Evolutionary conservation across 441 rosid species (phyloP), one percentile per base, ranked within the genome.

Genomic region (Hura crepitans): DNA sequence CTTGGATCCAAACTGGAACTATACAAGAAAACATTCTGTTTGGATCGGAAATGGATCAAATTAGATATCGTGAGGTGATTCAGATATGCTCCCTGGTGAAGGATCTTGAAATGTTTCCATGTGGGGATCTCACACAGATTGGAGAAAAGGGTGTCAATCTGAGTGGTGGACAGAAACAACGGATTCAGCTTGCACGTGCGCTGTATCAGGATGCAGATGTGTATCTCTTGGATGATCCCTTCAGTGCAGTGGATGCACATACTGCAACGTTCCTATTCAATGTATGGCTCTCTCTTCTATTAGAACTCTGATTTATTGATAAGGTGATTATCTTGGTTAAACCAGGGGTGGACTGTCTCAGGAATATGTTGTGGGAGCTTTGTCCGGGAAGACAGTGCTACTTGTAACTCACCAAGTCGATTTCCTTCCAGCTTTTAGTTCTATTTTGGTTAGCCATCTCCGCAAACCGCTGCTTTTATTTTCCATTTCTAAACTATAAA

Each of bases 371-470:
- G 66, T 75, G 75, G 72, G 62, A 59, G 86, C 83, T 62, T 64
- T 87, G 15, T 59, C 75, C 0, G 64, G 56, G 56, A 87, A 87
- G 74, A 79, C 86, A 0, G 87, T 87, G 50, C 25, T 87, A 37
- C 85, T 85, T 9, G 89, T 87, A 12, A 82, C 89, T 6, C 91
- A 85, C 70, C 87, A 85, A 83, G 86, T 85, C 13, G 91, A 87
- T 45, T 85, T 87, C 79, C 86, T 87, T 57, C 83, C 84, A 9
- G 82, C 80, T 56, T 81, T 82, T 57, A 43, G 62, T 71, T 73
- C 73, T 15, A 69, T 86, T 68, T 63, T 84, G 83, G 88, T 86
- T 8, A 80, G 89, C 75, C 71, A 43, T 70, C 49, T 47, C n/a
- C n/a, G n/a, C n/a, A n/a, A n/a, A n/a, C n/a, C n/a, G 39, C 39